phyloP scores from a whole-genome alignment of 2,329 filamentous ascomycete species.

The Calonectria pteridis region DNA sequence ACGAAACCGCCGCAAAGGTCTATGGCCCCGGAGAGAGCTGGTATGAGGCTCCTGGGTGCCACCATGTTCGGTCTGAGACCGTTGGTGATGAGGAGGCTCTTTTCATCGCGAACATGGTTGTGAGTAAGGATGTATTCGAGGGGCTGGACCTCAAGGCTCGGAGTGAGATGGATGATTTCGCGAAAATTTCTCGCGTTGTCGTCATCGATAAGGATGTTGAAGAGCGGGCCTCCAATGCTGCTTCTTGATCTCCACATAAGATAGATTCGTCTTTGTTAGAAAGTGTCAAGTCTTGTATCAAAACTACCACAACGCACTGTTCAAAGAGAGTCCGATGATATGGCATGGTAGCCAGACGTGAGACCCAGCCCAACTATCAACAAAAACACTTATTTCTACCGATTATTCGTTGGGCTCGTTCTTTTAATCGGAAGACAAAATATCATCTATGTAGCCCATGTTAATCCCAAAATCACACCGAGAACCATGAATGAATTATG shows the following conservation, averaged over 20 bases:
- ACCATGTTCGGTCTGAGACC: slow-evolving; percentile 34
- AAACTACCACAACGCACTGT: too few relatives aligned
- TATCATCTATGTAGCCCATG: too few relatives aligned
- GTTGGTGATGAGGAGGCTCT: slow-evolving; percentile 27
- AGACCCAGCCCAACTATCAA: too few relatives aligned
- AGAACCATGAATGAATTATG: too few relatives aligned
- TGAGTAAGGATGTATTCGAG: slow-evolving; percentile 26
- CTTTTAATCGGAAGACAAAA: too few relatives aligned
- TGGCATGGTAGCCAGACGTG: too few relatives aligned
- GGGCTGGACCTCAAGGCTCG: slow-evolving; percentile 23
- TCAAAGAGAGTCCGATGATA: too few relatives aligned
- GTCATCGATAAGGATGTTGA: slow-evolving; percentile 33
- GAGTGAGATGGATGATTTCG: slow-evolving; percentile 20
- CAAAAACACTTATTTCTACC: too few relatives aligned
- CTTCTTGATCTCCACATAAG: not conserved
- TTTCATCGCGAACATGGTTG: slow-evolving; percentile 31
- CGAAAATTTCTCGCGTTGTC: slow-evolving; percentile 26
- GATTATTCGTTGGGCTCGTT: too few relatives aligned
- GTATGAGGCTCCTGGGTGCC: slow-evolving; percentile 35
- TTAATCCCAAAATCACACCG: too few relatives aligned
- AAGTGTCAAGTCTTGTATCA: not conserved
- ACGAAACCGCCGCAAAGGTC: slow-evolving; percentile 28
- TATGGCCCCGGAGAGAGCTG: slow-evolving; percentile 34
- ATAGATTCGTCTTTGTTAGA: not conserved
- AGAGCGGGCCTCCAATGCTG: slow-evolving; percentile 1